A percentile compares a stretch with the other conserved stretches of the same genome.
Evolutionary conservation across 768 basidiomycete genomes (phyloP).

Genomic region (Dacryopinax primogenitus): DNA sequence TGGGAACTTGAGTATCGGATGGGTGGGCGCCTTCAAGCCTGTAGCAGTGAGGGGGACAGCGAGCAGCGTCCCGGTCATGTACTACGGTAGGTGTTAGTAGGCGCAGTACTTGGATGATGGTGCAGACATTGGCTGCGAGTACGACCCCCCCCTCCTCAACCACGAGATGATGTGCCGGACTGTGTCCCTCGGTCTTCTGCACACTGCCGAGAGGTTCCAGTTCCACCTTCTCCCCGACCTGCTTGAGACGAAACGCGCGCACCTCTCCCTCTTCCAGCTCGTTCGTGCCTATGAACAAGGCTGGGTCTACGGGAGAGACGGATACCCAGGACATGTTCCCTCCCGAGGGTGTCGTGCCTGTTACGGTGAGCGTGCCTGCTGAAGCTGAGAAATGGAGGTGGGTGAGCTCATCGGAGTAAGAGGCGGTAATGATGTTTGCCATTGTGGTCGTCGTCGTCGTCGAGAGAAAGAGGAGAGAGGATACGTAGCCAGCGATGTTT

Average conservation of each 20-base stretch:
- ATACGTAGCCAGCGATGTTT: too few relatives aligned
- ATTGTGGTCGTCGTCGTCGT: too few relatives aligned
- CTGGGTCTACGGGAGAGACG: slow-evolving; percentile 41
- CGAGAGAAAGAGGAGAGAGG: too few relatives aligned
- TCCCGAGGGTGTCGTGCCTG: slow-evolving; percentile 18
- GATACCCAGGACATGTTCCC: slow-evolving; percentile 61
- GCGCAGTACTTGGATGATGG: not conserved
- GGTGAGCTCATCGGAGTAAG: not conserved
- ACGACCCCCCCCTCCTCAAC: slow-evolving; percentile 46
- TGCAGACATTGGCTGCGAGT: slow-evolving; percentile 49
- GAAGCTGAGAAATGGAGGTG: not conserved
- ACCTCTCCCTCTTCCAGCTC: slow-evolving; percentile 57
- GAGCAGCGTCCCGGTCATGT: slow-evolving; percentile 49
- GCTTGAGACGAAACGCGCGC: slow-evolving; percentile 45
- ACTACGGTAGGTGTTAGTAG: slow-evolving; percentile 34
- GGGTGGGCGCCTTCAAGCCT: slow-evolving; percentile 28
- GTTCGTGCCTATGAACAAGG: slow-evolving; percentile 51
- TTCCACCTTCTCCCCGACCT: slow-evolving; percentile 39
- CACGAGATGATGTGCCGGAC: slow-evolving; percentile 53
- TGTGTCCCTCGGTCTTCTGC: slow-evolving; percentile 15
- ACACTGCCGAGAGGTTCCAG: slow-evolving; percentile 44
- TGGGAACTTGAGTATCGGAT: slow-evolving; percentile 18
- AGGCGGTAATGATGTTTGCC: not conserved
- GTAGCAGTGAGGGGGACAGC: slow-evolving; percentile 46
- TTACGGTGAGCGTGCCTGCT: slow-evolving; percentile 15